phyloP scores from a whole-genome alignment of 352 stramenopile genomes.

The Globisporangium rhizosaccharum region DNA sequence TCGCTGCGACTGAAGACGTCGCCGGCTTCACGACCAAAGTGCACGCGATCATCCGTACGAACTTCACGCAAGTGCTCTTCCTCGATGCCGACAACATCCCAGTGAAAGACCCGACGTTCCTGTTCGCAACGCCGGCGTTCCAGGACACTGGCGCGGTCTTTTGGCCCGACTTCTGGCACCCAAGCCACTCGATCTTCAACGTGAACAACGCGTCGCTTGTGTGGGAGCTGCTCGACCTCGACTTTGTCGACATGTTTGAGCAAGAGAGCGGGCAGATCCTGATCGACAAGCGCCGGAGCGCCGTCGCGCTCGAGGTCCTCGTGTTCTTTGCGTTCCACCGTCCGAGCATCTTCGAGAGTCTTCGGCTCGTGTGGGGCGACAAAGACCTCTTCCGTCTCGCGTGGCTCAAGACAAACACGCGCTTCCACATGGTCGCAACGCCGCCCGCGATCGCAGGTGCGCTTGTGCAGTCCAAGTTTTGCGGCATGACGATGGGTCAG shows the following conservation, averaged over 20 bases:
- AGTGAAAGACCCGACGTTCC: slow-evolving; percentile 37
- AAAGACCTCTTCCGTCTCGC: slow-evolving; percentile 57
- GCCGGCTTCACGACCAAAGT: slow-evolving; percentile 47
- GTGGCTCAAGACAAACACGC: slow-evolving; percentile 38
- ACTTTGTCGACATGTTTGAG: slow-evolving; percentile 60
- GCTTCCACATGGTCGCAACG: slow-evolving; percentile 48
- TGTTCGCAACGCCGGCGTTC: slow-evolving; percentile 39
- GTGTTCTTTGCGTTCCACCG: slow-evolving; percentile 37
- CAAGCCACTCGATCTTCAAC: slow-evolving; percentile 56
- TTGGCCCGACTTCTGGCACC: slow-evolving; percentile 63
- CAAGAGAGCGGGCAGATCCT: slow-evolving; percentile 63
- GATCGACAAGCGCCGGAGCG: slow-evolving; percentile 33
- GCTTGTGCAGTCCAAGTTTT: slow-evolving; percentile 34
- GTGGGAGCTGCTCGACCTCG: slow-evolving; percentile 41
- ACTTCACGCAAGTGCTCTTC: slow-evolving; percentile 36
- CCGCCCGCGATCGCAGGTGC: slow-evolving; percentile 32
- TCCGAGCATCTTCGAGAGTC: slow-evolving; percentile 26
- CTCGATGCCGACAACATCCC: slow-evolving; percentile 54
- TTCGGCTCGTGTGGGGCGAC: slow-evolving; percentile 43
- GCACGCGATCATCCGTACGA: slow-evolving; percentile 30
- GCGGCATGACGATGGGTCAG: slow-evolving; percentile 50
- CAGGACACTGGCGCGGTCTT: slow-evolving; percentile 36
- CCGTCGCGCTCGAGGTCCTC: slow-evolving; percentile 24
- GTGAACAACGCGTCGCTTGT: slow-evolving; percentile 40
- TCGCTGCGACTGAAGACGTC: slow-evolving; percentile 18